phyloP scores from a whole-genome alignment of 2,329 filamentous ascomycete species.

The Didymella pomorum region DNA sequence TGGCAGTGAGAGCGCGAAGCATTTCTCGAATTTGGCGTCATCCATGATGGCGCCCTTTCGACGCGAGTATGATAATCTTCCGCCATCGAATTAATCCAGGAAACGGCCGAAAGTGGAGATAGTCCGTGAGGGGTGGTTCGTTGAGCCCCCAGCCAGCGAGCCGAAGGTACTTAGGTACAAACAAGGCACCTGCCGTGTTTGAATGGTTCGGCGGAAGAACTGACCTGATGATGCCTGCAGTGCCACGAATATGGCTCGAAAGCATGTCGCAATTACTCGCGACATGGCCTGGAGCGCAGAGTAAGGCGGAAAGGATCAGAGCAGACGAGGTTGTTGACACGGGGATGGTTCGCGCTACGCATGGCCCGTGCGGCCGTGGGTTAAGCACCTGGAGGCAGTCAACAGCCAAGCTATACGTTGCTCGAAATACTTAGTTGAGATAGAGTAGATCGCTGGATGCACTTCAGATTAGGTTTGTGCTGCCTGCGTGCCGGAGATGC shows the following conservation, averaged over 20 bases:
- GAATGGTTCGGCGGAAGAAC: conserved; percentile 24
- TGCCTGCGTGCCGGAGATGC: conserved; percentile 17
- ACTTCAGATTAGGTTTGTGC: conserved; percentile 32
- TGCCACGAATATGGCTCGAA: conserved; percentile 25
- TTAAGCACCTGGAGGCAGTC: conserved; percentile 28
- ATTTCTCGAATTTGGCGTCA: conserved; percentile 18
- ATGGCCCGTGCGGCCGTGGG: conserved; percentile 36
- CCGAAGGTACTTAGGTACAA: conserved; percentile 32
- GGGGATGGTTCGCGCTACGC: conserved; percentile 47
- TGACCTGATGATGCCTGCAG: conserved; percentile 27
- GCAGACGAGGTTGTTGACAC: conserved; percentile 30
- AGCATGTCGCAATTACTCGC: conserved; percentile 29
- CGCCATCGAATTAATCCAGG: conserved; percentile 26
- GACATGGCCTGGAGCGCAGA: conserved; percentile 17
- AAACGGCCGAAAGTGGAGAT: conserved; percentile 36
- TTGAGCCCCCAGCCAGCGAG: conserved; percentile 27
- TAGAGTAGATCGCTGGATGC: conserved; percentile 19
- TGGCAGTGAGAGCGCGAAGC: conserved; percentile 25
- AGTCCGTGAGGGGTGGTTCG: conserved; percentile 26
- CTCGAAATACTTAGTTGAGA: conserved; percentile 8
- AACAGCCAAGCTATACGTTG: conserved; percentile 11
- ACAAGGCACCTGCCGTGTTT: conserved; percentile 40
- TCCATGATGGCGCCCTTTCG: conserved; percentile 12
- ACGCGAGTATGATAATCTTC: conserved; percentile 27
- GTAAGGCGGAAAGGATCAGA: conserved; percentile 29